Base-by-base conservation (phyloP, 1,284 basidiomycete species). In the Rhodotorula sp. region DNA sequence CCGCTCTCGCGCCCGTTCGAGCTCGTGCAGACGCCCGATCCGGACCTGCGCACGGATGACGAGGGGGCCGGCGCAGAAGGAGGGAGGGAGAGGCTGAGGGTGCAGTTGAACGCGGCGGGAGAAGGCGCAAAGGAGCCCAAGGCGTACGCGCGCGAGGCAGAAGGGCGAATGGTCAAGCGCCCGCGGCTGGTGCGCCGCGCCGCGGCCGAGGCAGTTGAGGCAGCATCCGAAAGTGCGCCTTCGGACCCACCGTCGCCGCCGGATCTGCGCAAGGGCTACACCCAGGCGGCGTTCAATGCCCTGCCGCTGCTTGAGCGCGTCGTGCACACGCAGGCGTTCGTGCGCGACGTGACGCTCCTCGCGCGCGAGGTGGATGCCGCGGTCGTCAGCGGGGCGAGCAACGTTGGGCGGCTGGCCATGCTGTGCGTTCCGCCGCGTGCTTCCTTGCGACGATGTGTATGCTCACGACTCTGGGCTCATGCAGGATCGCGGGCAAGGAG, bases 321-420 rank as follows among this genome's bases (percentile, higher is more conserved):
- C 16, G 52, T 53, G 17, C 64, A 68, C 44, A 75, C 76, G 14
- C 60, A 53, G 45, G 42, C 59, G 19, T 77, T 78, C 48, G 68
- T 78, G 13, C 57, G 76, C 4, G 77, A 78, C n/a, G n/a, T 78
- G 25, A 74, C 76, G 14, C 27, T 73, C 12, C 50, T 76, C 4
- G 68, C 73, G 12, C 42, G 52, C n/a, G 55, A 62, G 25, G 67
- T 67, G 19, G 77, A 78, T 50, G 77, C 73, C 19, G 53, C 77
- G 7, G 68, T 78, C 34, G 68, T 78, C 17, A 77, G 76, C 27
- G 76, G 67, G 17, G 56, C 68, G 54, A 74, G 72, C 54, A 78
- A 78, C 45, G 70, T 78, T 8, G 77, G 77, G 7, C 34, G 77
- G 17, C 48, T 78, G 34, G 60, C 75, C 16, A 71, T 72, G 66